Conservation (phyloP, 495 filamentous ascomycete species). For the Penicillium simplicissimum region DNA sequence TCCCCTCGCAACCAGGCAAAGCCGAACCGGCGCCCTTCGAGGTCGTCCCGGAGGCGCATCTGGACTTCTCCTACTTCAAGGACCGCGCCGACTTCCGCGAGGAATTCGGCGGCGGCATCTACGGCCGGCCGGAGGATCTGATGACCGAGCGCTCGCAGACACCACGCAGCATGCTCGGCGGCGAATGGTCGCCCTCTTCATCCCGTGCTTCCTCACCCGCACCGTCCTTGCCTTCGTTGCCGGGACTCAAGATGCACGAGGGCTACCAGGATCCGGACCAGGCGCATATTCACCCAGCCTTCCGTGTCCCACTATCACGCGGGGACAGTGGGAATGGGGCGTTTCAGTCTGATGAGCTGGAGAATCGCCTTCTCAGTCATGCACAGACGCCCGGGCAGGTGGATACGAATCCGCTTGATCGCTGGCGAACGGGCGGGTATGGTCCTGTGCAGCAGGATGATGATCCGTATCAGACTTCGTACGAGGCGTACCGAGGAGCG, state of each 20-base stretch:
- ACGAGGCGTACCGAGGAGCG: slow-evolving; percentile 41
- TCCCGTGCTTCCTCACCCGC: slow-evolving; percentile 52
- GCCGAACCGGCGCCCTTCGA: slow-evolving; percentile 64
- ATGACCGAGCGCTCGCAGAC: slow-evolving; percentile 66
- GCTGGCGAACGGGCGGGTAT: slow-evolving; percentile 51
- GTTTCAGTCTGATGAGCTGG: slow-evolving; percentile 49
- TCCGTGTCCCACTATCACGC: slow-evolving; percentile 38
- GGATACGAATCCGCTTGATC: slow-evolving; percentile 36
- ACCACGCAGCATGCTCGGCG: slow-evolving; percentile 54
- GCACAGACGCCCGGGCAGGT: slow-evolving; percentile 40
- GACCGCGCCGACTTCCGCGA: slow-evolving; percentile 84
- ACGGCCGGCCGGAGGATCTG: slow-evolving; percentile 64
- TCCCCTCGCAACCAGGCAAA: slow-evolving; percentile 72
- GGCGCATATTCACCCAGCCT: slow-evolving; percentile 39
- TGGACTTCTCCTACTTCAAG: slow-evolving; percentile 93
- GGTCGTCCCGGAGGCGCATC: slow-evolving; percentile 82
- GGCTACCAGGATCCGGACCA: slow-evolving; percentile 28
- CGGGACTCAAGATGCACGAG: slow-evolving; percentile 31
- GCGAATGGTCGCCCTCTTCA: slow-evolving; percentile 42
- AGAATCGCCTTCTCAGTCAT: slow-evolving; percentile 43
- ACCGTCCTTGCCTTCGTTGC: slow-evolving; percentile 37
- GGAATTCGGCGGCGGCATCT: slow-evolving; percentile 80
- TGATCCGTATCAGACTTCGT: slow-evolving; percentile 36
- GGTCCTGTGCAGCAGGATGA: slow-evolving; percentile 50
- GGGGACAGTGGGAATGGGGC: slow-evolving; percentile 27